Percentiles rank a stretch among this genome's conserved stretches.
phyloP scores from a whole-genome alignment of 2,329 filamentous ascomycete genomes.

The Corinectria fuckeliana region DNA sequence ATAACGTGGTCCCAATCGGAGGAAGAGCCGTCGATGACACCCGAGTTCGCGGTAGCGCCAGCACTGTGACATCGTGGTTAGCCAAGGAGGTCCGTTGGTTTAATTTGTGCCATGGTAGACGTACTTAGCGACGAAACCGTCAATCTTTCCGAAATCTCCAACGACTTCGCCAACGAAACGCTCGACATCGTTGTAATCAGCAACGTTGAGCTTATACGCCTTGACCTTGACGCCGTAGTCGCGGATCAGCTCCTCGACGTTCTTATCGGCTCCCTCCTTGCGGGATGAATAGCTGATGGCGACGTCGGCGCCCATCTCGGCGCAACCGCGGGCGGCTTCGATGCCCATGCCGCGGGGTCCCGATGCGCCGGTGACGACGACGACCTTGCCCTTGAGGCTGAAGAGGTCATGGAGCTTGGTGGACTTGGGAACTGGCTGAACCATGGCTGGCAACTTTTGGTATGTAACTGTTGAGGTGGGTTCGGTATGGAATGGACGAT shows the following conservation, averaged over 20 bases:
- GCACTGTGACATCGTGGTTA: slow-evolving; percentile 46
- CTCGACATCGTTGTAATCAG: slow-evolving; percentile 58
- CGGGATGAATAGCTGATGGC: slow-evolving; percentile 76
- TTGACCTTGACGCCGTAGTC: slow-evolving; percentile 72
- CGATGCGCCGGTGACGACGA: slow-evolving; percentile 73
- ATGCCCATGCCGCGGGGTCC: slow-evolving; percentile 75
- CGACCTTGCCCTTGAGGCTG: slow-evolving; percentile 75
- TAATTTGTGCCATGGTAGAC: slow-evolving; percentile 52
- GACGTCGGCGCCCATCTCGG: slow-evolving; percentile 74
- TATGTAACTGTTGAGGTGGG: not conserved
- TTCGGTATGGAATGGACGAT: not conserved
- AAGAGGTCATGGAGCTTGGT: slow-evolving; percentile 69
- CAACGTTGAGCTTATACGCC: slow-evolving; percentile 66
- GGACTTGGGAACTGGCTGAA: slow-evolving; percentile 62
- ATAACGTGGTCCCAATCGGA: slow-evolving; percentile 70
- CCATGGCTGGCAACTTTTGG: slow-evolving; percentile 49
- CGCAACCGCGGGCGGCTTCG: slow-evolving; percentile 71
- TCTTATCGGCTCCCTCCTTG: slow-evolving; percentile 71
- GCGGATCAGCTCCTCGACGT: slow-evolving; percentile 68
- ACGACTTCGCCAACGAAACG: slow-evolving; percentile 67
- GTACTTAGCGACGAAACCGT: slow-evolving; percentile 77
- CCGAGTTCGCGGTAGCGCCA: slow-evolving; percentile 70
- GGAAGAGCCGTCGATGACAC: slow-evolving; percentile 70
- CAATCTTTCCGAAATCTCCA: slow-evolving; percentile 74
- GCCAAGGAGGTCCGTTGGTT: not conserved